Conservation (phyloP, 768 basidiomycete species). For the Melanogaster broomeanus region DNA sequence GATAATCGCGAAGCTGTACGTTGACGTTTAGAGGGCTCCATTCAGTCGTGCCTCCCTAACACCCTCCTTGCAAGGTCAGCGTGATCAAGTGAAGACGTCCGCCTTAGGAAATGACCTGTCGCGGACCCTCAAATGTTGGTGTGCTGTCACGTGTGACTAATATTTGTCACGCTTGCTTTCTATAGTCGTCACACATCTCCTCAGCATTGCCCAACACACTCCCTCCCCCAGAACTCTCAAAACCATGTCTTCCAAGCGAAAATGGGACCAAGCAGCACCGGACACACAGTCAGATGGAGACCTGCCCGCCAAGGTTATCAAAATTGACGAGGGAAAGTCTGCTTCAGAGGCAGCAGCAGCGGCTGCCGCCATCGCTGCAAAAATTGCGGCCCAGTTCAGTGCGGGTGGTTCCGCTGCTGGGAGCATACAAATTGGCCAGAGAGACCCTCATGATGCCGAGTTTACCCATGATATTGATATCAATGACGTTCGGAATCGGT, state of each 20-base stretch:
- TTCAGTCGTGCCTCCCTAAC: slow-evolving; percentile 5
- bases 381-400: slow-evolving; percentile 88
- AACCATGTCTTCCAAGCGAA: slow-evolving; percentile 71
- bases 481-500: slow-evolving; percentile 93
- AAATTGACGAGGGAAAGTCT: slow-evolving; percentile 50
- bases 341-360: slow-evolving; percentile 66
- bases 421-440: slow-evolving; percentile 45
- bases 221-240: not conserved
- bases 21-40: slow-evolving; percentile 34
- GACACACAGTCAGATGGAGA: slow-evolving; percentile 44
- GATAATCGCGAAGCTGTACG: slow-evolving; percentile 30
- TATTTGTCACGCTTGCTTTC: slow-evolving; percentile 4
- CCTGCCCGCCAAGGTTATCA: slow-evolving; percentile 45
- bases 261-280: slow-evolving; percentile 72
- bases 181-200: not conserved
- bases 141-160: slow-evolving; percentile 17
- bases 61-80: slow-evolving; percentile 4
- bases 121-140: slow-evolving; percentile 23
- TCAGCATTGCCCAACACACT: too few species aligned
- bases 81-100: not conserved
- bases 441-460: slow-evolving; percentile 75
- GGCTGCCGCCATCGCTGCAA: slow-evolving; percentile 88
- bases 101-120: slow-evolving; percentile 2
- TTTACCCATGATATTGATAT: slow-evolving; percentile 94
- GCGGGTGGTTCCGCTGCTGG: slow-evolving; percentile 41